phyloP scores from a whole-genome alignment of 2,329 filamentous ascomycete genomes.

The Ophidiomyces ophidiicola region DNA sequence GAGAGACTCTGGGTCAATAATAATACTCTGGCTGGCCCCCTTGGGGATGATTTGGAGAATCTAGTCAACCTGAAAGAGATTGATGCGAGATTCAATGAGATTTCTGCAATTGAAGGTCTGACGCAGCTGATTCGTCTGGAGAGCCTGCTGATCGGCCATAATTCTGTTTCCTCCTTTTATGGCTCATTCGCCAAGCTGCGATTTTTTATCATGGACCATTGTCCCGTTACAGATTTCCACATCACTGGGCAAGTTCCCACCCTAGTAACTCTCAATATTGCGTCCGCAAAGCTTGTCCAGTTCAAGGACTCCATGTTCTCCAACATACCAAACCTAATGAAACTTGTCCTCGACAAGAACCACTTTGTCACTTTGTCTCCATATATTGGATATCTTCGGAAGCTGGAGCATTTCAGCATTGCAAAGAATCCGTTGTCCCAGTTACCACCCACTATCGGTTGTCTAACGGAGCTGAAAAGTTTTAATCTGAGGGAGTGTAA shows the following conservation, averaged over 20 bases:
- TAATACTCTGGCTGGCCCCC: constrained; percentile 66
- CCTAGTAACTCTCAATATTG: constrained; percentile 74
- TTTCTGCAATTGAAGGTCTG: constrained; percentile 78
- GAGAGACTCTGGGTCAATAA: constrained; percentile 93
- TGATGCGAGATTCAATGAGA: constrained; percentile 85
- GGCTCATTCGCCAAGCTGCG: constrained; percentile 78
- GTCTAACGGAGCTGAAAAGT: constrained; percentile 68
- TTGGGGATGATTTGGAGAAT: constrained; percentile 61
- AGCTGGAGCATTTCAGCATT: constrained; percentile 83
- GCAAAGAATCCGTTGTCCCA: constrained; percentile 80
- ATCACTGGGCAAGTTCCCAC: constrained; percentile 65
- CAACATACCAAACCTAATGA: constrained; percentile 75
- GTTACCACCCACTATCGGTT: constrained; percentile 77
- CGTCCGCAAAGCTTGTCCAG: constrained; percentile 79
- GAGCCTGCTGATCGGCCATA: constrained; percentile 81
- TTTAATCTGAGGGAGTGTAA: constrained; percentile 92
- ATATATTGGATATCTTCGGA: constrained; percentile 70
- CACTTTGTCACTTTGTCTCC: constrained; percentile 83
- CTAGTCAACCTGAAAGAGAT: constrained; percentile 72
- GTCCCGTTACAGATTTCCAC: constrained; percentile 88
- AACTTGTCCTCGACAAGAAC: constrained; percentile 83
- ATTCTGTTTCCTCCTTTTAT: constrained; percentile 77
- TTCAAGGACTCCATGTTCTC: constrained; percentile 77
- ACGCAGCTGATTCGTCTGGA: constrained; percentile 76
- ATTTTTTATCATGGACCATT: constrained; percentile 80